These are phyloP conservation scores for Austroboletus novae-zelandiae DNA, from an alignment of 1,284 basidiomycete species.

Conservation along the genomic window DNA sequence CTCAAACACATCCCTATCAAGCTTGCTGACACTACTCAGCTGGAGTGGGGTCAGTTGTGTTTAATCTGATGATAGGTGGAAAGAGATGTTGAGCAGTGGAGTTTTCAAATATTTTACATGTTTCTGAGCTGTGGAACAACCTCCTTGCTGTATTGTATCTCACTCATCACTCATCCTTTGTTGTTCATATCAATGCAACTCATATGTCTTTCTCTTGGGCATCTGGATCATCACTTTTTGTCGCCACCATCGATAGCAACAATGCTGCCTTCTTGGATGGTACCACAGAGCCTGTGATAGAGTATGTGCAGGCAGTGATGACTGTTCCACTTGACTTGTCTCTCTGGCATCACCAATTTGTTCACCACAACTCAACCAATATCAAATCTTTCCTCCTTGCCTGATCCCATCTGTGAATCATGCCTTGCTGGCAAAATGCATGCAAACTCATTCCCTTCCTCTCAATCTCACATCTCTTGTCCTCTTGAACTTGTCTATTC, in stretches of 20 bases:
- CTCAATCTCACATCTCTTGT: background rate
- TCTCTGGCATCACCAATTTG: too few relatives aligned
- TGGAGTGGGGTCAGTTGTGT: background rate
- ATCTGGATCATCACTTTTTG: background rate
- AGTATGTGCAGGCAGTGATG: too few relatives aligned
- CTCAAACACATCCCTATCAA: background rate
- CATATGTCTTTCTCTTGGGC: background rate
- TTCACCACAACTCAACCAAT: too few relatives aligned
- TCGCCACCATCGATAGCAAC: background rate
- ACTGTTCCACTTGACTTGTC: too few relatives aligned
- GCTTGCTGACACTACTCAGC: background rate
- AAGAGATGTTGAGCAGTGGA: background rate
- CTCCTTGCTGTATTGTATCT: background rate
- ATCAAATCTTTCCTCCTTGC: too few relatives aligned
- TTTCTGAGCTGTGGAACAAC: too few relatives aligned
- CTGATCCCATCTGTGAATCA: slow-evolving; percentile 1
- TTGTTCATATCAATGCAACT: too few relatives aligned
- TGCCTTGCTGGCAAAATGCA: background rate
- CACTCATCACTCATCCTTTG: background rate
- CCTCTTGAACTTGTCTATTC: too few relatives aligned
- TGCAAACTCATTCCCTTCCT: background rate
- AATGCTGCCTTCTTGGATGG: background rate
- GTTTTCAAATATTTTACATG: too few relatives aligned
- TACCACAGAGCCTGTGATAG: too few relatives aligned
- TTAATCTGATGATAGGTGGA: background rate